Evolutionary conservation across 108 stramenopile species (phyloP).

Genomic region (Skeletonema menzelii): DNA sequence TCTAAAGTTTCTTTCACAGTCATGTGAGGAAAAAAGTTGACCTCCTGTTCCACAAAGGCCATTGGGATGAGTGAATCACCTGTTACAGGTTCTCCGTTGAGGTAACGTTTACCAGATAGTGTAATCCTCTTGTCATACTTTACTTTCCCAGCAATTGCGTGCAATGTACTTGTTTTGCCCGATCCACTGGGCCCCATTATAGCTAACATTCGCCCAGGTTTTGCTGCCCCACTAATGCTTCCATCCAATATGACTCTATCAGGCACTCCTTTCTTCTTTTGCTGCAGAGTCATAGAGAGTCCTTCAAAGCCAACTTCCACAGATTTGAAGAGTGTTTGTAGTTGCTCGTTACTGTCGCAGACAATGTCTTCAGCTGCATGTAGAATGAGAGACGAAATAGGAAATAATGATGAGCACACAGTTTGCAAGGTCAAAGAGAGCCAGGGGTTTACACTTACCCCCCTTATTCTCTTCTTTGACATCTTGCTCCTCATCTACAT

Average conservation of each 20-base stretch:
- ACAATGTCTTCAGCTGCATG: constrained; percentile 36
- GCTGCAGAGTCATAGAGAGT: constrained; percentile 58
- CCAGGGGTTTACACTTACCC: constrained; percentile 34
- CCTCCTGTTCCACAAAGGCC: constrained; percentile 82
- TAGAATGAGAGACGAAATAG: not conserved
- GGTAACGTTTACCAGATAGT: constrained; percentile 64
- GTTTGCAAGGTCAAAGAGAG: not conserved
- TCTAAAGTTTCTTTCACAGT: constrained; percentile 85
- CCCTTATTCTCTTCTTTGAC: constrained; percentile 21
- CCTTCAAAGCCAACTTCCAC: constrained; percentile 73
- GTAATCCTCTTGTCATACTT: constrained; percentile 61
- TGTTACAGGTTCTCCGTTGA: constrained; percentile 61
- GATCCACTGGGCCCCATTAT: constrained; percentile 73
- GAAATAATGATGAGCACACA: not conserved
- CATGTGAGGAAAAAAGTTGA: constrained; percentile 88
- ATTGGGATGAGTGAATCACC: constrained; percentile 69
- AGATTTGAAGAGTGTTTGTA: constrained; percentile 38
- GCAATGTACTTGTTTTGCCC: constrained; percentile 73
- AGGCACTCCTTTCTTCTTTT: constrained; percentile 39
- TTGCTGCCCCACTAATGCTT: constrained; percentile 67
- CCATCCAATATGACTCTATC: constrained; percentile 77
- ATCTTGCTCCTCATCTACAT: not conserved
- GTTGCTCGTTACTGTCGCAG: constrained; percentile 40
- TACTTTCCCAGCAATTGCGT: constrained; percentile 83
- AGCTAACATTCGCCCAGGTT: constrained; percentile 76